These are phyloP conservation scores for Hortaea werneckii DNA, from an alignment of 2,329 filamentous ascomycete species.

Conservation along the genomic window DNA sequence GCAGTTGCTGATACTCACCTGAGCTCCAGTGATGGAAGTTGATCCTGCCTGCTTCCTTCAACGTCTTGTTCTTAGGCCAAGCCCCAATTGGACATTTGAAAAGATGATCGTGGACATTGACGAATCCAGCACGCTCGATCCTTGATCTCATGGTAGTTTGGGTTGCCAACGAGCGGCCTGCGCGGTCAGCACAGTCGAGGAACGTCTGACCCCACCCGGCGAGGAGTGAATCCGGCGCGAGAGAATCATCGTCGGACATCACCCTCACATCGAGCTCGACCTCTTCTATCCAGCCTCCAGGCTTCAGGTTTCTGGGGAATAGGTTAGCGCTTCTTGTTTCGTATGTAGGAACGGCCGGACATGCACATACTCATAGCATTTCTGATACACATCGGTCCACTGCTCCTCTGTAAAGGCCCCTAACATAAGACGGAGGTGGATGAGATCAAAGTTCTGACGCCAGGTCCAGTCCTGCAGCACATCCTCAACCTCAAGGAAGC, in stretches of 20 bases:
- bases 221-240: background rate
- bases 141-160: conserved; percentile 1
- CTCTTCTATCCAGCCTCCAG: conserved; percentile 1
- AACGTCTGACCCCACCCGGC: conserved; percentile 1
- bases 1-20: background rate
- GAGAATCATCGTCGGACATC: conserved; percentile 1
- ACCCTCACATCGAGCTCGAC: conserved; percentile 1
- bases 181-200: conserved; percentile 1
- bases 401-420: conserved; percentile 8
- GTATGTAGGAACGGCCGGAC: background rate
- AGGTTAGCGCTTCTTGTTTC: background rate
- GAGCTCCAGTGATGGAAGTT: conserved; percentile 2
- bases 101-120: conserved; percentile 2
- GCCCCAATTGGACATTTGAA: conserved; percentile 1
- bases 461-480: conserved; percentile 8
- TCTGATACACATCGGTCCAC: conserved; percentile 8
- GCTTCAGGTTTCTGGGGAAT: background rate
- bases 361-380: conserved; percentile 5
- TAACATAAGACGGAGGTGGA: conserved; percentile 28
- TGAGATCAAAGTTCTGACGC: conserved; percentile 27
- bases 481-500: conserved; percentile 9
- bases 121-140: conserved; percentile 1
- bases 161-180: background rate
- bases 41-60: conserved; percentile 1
- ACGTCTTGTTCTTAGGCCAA: conserved; percentile 1